These are phyloP conservation scores for Prunus mira DNA, from an alignment of 306 rosid species.

Conservation along the genomic window DNA sequence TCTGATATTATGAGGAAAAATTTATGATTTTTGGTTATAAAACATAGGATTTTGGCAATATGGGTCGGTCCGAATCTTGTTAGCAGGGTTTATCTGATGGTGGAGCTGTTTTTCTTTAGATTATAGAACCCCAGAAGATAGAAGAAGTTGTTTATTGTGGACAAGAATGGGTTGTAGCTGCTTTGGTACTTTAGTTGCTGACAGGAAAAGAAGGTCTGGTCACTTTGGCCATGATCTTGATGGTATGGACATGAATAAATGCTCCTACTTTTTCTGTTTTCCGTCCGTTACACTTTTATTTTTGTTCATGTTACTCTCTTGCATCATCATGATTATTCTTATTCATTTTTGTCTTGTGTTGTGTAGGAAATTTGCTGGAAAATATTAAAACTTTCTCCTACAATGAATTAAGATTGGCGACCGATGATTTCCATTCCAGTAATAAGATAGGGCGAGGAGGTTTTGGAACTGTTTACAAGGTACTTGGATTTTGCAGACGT, in stretches of 20 bases:
- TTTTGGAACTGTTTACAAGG: constrained; percentile 90
- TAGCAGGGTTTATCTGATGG: not conserved
- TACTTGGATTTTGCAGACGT: constrained; percentile 20
- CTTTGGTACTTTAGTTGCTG: constrained; percentile 56
- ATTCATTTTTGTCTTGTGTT: constrained; percentile 14
- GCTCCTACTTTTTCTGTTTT: not conserved
- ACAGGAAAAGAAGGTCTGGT: constrained; percentile 37
- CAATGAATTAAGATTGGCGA: constrained; percentile 65
- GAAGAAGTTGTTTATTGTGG: not conserved
- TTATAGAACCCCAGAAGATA: constrained; percentile 1
- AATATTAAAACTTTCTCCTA: constrained; percentile 58
- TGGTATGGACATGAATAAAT: constrained; percentile 43
- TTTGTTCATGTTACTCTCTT: not conserved
- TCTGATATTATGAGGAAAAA: no score
- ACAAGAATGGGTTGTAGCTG: constrained; percentile 74
- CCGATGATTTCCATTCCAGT: constrained; percentile 59
- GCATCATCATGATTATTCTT: not conserved
- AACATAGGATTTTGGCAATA: not conserved
- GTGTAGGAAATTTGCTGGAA: constrained; percentile 46
- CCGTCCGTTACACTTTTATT: not conserved
- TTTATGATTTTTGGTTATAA: not conserved
- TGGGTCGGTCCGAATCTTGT: constrained; percentile 3
- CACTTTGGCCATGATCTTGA: constrained; percentile 35
- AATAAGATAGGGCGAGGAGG: constrained; percentile 90
- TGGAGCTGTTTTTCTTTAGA: not conserved